Conservation (phyloP, 768 basidiomycete species). For the Cystobasidiopsis lactophilus region DNA sequence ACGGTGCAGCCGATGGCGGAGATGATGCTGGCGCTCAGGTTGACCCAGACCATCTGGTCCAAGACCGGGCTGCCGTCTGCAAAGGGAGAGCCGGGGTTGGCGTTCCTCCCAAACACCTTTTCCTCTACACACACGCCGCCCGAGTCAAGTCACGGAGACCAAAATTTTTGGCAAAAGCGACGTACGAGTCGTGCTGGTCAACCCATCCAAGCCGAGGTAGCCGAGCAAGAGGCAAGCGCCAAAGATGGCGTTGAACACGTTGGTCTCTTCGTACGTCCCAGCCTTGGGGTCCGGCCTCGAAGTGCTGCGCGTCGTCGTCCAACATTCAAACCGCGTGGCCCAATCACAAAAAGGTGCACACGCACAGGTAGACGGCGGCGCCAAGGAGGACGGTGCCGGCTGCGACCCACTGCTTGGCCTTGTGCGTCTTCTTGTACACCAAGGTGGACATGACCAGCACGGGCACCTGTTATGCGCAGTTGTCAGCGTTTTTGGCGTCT, state of each 20-base stretch:
- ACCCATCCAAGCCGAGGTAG: slow-evolving; percentile 20
- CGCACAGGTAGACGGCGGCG: slow-evolving; percentile 15
- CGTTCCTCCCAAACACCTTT: no score
- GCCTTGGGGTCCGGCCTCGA: slow-evolving; percentile 1
- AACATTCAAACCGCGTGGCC: no score
- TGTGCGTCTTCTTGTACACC: slow-evolving; percentile 16
- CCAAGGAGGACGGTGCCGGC: slow-evolving; percentile 13
- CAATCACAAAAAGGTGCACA: slow-evolving; percentile 3
- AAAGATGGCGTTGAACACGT: neutral
- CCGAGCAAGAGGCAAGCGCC: slow-evolving; percentile 12
- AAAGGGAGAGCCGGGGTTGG: slow-evolving; percentile 8
- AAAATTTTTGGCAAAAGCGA: slow-evolving; percentile 13
- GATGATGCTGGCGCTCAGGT: slow-evolving; percentile 9
- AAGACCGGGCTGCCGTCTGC: slow-evolving; percentile 16
- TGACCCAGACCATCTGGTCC: slow-evolving; percentile 13
- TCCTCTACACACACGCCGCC: no score
- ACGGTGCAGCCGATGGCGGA: neutral
- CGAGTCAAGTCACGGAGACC: no score
- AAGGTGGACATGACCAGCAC: slow-evolving; percentile 17
- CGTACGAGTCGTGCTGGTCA: slow-evolving; percentile 19
- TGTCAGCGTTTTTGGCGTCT: no score
- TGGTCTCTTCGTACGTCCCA: no score
- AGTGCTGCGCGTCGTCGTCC: no score
- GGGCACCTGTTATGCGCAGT: no score
- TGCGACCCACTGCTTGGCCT: slow-evolving; percentile 12